Conservation (phyloP, 2,329 filamentous ascomycete genomes). For the Pseudocercospora fijiensis region DNA sequence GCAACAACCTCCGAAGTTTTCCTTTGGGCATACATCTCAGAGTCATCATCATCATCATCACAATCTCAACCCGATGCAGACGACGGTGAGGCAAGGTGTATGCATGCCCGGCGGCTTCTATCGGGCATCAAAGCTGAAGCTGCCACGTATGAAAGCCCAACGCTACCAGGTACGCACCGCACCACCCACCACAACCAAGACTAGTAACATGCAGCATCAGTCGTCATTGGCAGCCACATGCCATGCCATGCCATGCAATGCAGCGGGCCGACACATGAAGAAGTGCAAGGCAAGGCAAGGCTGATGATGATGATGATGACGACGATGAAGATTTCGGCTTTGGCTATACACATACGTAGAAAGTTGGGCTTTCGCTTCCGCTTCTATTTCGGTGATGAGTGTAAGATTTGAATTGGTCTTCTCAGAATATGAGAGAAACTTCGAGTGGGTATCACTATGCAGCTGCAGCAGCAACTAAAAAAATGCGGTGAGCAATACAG, state of each 20-base stretch:
- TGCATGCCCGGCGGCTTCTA: conserved; percentile 1
- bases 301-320: too few relatives aligned
- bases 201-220: background rate
- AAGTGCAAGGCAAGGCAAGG: too few relatives aligned
- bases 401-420: background rate
- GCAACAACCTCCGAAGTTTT: background rate
- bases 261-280: background rate
- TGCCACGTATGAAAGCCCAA: conserved; percentile 17
- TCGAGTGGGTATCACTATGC: background rate
- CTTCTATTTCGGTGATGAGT: background rate
- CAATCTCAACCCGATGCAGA: too few relatives aligned
- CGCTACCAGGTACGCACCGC: conserved; percentile 10
- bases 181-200: background rate
- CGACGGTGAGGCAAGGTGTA: background rate
- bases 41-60: too few relatives aligned
- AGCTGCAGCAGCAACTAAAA: background rate
- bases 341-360: background rate
- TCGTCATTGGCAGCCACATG: background rate
- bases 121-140: conserved; percentile 1
- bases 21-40: background rate
- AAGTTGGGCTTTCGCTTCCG: background rate
- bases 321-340: conserved; percentile 12
- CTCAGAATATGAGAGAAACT: background rate
- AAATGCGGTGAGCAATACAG: background rate
- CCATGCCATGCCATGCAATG: too few relatives aligned